Percentiles rank a stretch among this genome's conserved stretches.
phyloP scores from a whole-genome alignment of 108 stramenopile species.

The Skeletonema marinoi region DNA sequence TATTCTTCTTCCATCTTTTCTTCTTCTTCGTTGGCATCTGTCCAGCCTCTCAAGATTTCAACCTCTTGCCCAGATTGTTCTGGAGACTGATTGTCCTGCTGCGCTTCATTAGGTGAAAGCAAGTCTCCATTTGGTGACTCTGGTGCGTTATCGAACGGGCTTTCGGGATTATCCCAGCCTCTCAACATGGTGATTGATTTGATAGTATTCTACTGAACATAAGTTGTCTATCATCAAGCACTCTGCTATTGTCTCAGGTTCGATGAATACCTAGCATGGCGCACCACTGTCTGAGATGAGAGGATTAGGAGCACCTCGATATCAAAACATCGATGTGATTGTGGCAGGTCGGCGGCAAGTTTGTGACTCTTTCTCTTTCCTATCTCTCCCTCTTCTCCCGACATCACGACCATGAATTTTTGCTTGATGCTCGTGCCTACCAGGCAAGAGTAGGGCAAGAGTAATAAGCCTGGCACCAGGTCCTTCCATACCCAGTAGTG shows the following conservation, averaged over 20 bases:
- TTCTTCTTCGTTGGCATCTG: not conserved
- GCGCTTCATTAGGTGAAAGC: not conserved
- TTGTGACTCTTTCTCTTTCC: no score
- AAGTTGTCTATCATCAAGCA: not conserved
- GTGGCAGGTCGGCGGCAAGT: not conserved
- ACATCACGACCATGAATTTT: no score
- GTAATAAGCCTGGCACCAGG: no score
- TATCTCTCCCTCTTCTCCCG: no score
- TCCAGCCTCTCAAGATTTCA: not conserved
- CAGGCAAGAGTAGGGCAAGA: no score
- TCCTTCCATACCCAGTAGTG: no score
- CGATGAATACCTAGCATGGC: no score
- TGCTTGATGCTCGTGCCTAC: no score
- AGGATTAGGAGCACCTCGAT: no score
- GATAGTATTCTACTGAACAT: no score
- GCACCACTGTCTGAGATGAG: no score
- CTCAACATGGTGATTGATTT: constrained; percentile 5
- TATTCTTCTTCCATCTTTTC: constrained; percentile 9
- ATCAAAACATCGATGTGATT: not conserved
- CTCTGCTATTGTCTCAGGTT: no score
- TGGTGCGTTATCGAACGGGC: not conserved
- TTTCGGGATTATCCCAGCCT: constrained; percentile 6
- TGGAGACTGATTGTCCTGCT: not conserved
- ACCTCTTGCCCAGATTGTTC: not conserved
- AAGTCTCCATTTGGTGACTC: constrained; percentile 1